Conservation (phyloP, 2,329 filamentous ascomycete species). For the Xylaria sp. region DNA sequence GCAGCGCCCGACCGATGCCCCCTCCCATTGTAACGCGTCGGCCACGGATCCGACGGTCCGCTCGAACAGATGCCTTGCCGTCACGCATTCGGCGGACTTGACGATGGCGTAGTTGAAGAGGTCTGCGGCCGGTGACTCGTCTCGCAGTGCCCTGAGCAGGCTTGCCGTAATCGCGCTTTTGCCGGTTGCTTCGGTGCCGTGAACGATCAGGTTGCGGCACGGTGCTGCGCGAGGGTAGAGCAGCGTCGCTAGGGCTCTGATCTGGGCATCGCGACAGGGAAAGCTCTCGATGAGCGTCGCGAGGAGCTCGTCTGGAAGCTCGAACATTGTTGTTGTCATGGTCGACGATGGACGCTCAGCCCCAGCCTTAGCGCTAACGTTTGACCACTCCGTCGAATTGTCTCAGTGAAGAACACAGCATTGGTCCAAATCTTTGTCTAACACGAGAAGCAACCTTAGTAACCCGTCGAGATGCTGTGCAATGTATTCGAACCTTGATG, state of each 20-base stretch:
- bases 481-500: too few relatives aligned
- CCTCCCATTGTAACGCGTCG: conserved; percentile 51
- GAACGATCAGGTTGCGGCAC: conserved; percentile 73
- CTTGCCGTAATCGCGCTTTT: conserved; percentile 73
- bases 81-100: conserved; percentile 76
- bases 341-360: neutral
- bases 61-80: conserved; percentile 76
- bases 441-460: too few relatives aligned
- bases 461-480: too few relatives aligned
- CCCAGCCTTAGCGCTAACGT: neutral
- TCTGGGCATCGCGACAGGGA: conserved; percentile 62
- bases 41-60: conserved; percentile 64
- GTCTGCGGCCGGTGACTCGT: neutral
- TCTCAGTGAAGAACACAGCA: neutral
- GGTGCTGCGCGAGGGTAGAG: conserved; percentile 68
- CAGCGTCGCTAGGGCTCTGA: conserved; percentile 59
- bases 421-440: neutral
- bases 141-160: conserved; percentile 56
- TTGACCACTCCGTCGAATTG: neutral
- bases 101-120: conserved; percentile 63
- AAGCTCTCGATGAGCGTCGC: conserved; percentile 51
- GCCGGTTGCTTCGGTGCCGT: conserved; percentile 85
- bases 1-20: conserved; percentile 61
- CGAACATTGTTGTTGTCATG: conserved; percentile 44
- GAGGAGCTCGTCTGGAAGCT: conserved; percentile 55